Conservation (phyloP, 371 early-diverging fungal genomes). For the Mortierella sp. region DNA sequence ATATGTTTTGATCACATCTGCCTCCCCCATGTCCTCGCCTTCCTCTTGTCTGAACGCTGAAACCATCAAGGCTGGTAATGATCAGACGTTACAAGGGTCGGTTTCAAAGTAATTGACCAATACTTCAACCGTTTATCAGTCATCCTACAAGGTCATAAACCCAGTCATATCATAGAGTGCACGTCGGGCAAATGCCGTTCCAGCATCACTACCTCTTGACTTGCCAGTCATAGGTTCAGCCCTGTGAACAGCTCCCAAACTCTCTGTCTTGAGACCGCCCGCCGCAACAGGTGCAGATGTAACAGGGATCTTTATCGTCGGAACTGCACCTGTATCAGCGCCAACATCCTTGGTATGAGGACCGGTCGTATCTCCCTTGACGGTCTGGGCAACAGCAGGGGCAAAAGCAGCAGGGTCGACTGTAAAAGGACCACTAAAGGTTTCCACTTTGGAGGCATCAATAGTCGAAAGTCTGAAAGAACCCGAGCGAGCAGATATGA, state of each 20-base stretch:
- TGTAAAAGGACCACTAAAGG: slow-evolving; percentile 21
- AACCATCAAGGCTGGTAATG: too few species aligned
- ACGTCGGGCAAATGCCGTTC: background rate
- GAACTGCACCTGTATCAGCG: background rate
- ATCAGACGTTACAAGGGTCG: too few species aligned
- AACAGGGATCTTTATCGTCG: background rate
- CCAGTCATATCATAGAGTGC: slow-evolving; percentile 9
- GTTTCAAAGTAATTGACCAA: too few species aligned
- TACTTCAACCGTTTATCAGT: too few species aligned
- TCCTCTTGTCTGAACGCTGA: too few species aligned
- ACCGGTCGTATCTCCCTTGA: background rate
- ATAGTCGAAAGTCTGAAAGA: slow-evolving; percentile 21
- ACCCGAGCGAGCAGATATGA: slow-evolving; percentile 22
- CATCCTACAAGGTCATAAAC: background rate
- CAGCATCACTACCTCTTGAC: background rate
- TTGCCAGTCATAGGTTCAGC: too few species aligned
- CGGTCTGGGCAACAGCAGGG: background rate
- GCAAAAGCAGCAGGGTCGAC: background rate
- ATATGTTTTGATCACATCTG: too few species aligned
- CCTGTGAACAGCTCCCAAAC: background rate
- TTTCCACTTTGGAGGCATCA: slow-evolving; percentile 1
- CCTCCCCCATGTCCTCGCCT: too few species aligned
- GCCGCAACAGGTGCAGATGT: background rate
- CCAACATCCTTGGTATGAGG: too few species aligned
- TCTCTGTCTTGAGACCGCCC: background rate